A percentile compares a stretch with the other conserved stretches of the same genome.
Conservation (phyloP, 805 yeast species). For the Lipomyces japonicus region DNA sequence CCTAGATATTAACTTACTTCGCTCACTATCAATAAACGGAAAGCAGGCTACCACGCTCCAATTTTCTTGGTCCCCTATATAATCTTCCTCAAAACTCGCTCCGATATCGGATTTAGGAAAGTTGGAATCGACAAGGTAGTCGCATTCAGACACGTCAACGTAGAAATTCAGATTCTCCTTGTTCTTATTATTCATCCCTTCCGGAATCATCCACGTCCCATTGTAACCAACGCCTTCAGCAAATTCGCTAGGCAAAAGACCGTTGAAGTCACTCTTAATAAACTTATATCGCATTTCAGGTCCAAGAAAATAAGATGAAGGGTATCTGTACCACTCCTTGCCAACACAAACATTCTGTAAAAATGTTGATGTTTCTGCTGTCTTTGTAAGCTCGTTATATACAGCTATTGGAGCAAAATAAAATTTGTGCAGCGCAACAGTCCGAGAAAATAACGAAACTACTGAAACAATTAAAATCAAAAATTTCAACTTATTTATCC, state of each 20-base stretch:
- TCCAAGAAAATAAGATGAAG: conserved; percentile 79
- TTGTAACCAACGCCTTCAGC: conserved; percentile 41
- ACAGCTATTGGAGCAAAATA: conserved; percentile 71
- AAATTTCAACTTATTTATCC: background rate
- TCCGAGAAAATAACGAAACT: conserved; percentile 43
- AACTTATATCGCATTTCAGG: conserved; percentile 60
- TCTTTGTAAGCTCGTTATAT: conserved; percentile 37
- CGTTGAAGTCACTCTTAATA: conserved; percentile 74
- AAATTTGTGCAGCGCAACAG: conserved; percentile 56
- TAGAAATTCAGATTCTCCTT: conserved; percentile 59
- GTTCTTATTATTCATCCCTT: conserved; percentile 73
- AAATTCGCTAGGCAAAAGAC: conserved; percentile 86
- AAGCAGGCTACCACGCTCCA: conserved; percentile 19
- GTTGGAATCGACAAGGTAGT: conserved; percentile 58
- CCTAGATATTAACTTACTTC: conserved; percentile 17
- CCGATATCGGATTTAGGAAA: conserved; percentile 11
- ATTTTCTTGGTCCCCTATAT: conserved; percentile 8
- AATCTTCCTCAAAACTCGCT: conserved; percentile 12
- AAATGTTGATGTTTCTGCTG: conserved; percentile 24
- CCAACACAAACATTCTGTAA: conserved; percentile 74
- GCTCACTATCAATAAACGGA: conserved; percentile 15
- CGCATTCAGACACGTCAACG: conserved; percentile 48
- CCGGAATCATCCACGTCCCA: conserved; percentile 47
- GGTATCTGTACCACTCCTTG: conserved; percentile 91
- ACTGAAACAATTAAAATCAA: background rate